Conservation (phyloP, 495 filamentous ascomycete species). For the Immersiella caudata region DNA sequence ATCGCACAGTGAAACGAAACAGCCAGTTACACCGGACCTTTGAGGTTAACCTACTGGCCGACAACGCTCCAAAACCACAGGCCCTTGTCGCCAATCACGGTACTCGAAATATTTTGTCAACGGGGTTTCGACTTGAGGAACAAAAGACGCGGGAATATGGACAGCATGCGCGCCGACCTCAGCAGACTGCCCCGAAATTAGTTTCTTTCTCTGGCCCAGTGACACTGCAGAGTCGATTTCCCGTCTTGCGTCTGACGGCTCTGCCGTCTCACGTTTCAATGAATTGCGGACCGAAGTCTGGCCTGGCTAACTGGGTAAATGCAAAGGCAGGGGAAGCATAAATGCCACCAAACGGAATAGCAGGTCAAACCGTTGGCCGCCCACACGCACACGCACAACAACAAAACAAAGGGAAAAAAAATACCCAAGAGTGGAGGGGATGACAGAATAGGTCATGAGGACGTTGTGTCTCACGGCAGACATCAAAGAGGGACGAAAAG, state of each 20-base stretch:
- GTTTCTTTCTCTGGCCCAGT: constrained; percentile 17
- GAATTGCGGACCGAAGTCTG: background rate
- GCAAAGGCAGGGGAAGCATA: constrained; percentile 8
- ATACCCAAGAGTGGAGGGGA: too few species aligned
- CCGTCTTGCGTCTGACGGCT: constrained; percentile 10
- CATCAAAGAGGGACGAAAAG: background rate
- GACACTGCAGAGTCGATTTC: constrained; percentile 18
- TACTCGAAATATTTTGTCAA: background rate
- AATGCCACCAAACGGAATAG: constrained; percentile 5
- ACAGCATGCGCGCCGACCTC: background rate
- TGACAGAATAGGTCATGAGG: background rate
- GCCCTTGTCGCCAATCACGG: background rate
- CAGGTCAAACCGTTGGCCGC: background rate
- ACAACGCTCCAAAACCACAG: too few species aligned
- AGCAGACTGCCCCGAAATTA: background rate
- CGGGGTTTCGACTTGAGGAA: background rate
- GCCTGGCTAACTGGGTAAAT: constrained; percentile 15
- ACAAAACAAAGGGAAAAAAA: background rate
- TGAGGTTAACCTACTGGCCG: background rate
- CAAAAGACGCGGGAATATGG: background rate
- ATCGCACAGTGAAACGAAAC: background rate
- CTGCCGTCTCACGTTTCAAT: constrained; percentile 11
- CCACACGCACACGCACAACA: too few species aligned
- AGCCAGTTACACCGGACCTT: background rate
- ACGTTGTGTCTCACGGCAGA: background rate